phyloP scores from a whole-genome alignment of 1,139 yeast species.

The Candida sp. region DNA sequence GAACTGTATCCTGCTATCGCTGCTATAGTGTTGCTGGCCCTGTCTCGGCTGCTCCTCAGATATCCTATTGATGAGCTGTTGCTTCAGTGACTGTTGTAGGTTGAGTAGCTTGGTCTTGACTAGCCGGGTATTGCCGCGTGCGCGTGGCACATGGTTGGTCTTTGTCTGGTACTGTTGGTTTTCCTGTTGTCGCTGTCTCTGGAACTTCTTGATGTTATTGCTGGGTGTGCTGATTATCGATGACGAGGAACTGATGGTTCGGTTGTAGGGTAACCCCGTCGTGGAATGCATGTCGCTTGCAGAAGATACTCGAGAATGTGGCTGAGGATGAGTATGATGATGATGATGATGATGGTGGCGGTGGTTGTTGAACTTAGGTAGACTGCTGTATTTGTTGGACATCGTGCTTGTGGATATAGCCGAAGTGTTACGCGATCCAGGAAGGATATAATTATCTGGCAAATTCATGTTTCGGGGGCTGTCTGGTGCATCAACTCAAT shows the following conservation, averaged over 20 bases:
- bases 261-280: conserved; percentile 20
- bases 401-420: conserved; percentile 6
- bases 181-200: conserved; percentile 21
- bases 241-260: conserved; percentile 36
- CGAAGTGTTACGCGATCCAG: conserved; percentile 2
- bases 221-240: conserved; percentile 40
- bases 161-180: conserved; percentile 16
- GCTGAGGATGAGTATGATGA: conserved; percentile 4
- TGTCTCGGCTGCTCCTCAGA: conserved; percentile 2
- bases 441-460: conserved; percentile 2
- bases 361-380: conserved; percentile 18
- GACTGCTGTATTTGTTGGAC: conserved; percentile 18
- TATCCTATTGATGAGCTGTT: conserved; percentile 8
- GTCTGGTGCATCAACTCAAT: background rate
- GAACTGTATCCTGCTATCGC: background rate
- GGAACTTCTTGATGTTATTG: conserved; percentile 29
- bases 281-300: conserved; percentile 14
- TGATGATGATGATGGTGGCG: background rate
- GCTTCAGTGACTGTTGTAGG: conserved; percentile 31
- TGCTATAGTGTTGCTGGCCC: too few relatives aligned
- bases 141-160: conserved; percentile 6
- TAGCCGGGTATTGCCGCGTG: conserved; percentile 25
- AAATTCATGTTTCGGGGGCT: background rate
- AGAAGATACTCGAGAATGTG: conserved; percentile 9
- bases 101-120: conserved; percentile 35